Evolutionary conservation across 768 basidiomycete genomes (phyloP).

Genomic region (Boletellus emodensis): DNA sequence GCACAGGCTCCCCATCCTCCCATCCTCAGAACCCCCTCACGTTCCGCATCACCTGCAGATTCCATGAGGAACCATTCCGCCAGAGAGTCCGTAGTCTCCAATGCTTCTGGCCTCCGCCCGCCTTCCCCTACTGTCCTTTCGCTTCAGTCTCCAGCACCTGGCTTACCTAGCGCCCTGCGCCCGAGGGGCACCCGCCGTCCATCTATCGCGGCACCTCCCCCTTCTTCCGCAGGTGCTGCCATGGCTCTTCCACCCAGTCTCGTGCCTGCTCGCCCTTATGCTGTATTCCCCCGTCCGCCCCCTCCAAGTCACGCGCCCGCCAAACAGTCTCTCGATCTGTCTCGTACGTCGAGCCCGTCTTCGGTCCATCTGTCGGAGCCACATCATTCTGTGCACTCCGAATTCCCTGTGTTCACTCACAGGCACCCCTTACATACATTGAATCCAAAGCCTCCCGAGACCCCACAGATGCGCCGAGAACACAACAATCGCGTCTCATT

Average conservation of each 20-base stretch:
- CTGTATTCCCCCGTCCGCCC: conserved; percentile 22
- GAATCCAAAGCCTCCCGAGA: conserved; percentile 32
- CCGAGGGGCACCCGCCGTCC: conserved; percentile 40
- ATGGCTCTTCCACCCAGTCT: conserved; percentile 24
- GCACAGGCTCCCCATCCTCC: conserved; percentile 26
- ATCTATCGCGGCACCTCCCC: conserved; percentile 39
- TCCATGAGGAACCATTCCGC: conserved; percentile 22
- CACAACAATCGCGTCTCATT: conserved; percentile 75
- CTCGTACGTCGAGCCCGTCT: conserved; percentile 18
- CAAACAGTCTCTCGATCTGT: conserved; percentile 19
- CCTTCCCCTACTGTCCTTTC: conserved; percentile 20
- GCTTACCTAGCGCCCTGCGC: conserved; percentile 31
- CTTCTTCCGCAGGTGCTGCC: conserved; percentile 24
- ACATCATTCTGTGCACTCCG: conserved; percentile 17
- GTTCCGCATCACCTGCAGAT: conserved; percentile 40
- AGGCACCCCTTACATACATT: conserved; percentile 27
- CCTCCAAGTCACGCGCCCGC: conserved; percentile 8
- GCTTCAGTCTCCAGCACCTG: conserved; percentile 17
- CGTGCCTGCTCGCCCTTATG: conserved; percentile 21
- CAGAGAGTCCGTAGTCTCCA: conserved; percentile 23
- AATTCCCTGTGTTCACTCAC: conserved; percentile 13
- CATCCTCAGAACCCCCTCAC: conserved; percentile 28
- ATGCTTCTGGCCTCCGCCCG: conserved; percentile 15
- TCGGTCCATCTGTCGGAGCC: conserved; percentile 6
- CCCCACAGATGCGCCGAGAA: conserved; percentile 42